These are phyloP conservation scores for Knoxia roxburghii DNA, from an alignment of 257 asterid genomes.

Conservation along the genomic window DNA sequence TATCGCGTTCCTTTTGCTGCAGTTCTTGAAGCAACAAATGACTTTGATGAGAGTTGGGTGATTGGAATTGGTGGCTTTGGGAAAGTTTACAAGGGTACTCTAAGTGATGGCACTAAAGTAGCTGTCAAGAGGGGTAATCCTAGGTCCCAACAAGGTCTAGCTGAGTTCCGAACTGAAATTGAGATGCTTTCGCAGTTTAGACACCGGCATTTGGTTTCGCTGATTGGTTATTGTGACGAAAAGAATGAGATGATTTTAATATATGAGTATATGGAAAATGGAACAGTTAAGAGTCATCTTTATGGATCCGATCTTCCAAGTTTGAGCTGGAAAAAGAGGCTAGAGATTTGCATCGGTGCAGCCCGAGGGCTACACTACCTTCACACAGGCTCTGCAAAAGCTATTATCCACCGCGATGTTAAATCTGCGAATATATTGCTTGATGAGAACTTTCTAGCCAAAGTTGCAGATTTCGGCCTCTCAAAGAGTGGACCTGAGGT, in stretches of 20 bases:
- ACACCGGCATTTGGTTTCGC: slow-evolving; percentile 73
- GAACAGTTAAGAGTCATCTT: slow-evolving; percentile 68
- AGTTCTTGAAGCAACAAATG: slow-evolving; percentile 64
- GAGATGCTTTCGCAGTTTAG: slow-evolving; percentile 88
- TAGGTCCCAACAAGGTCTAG: slow-evolving; percentile 67
- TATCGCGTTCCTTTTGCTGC: slow-evolving; percentile 73
- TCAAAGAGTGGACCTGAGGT: slow-evolving; percentile 80
- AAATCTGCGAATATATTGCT: slow-evolving; percentile 80
- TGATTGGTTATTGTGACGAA: slow-evolving; percentile 79
- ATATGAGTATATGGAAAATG: slow-evolving; percentile 80
- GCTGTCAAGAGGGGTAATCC: slow-evolving; percentile 86
- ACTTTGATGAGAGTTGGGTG: slow-evolving; percentile 63
- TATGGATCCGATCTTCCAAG: slow-evolving; percentile 52
- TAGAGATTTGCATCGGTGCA: slow-evolving; percentile 78
- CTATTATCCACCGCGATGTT: slow-evolving; percentile 78
- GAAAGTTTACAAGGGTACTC: slow-evolving; percentile 69
- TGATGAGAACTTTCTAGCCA: slow-evolving; percentile 74
- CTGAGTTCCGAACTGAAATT: slow-evolving; percentile 74
- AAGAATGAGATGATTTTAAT: slow-evolving; percentile 73
- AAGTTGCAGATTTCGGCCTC: slow-evolving; percentile 83
- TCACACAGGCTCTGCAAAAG: slow-evolving; percentile 66
- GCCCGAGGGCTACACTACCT: slow-evolving; percentile 81
- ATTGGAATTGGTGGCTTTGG: slow-evolving; percentile 89
- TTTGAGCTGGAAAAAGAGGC: slow-evolving; percentile 74
- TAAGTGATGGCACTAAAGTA: slow-evolving; percentile 57